These are phyloP conservation scores for Zancudomyces culisetae DNA, from an alignment of 371 early-diverging fungal species.

Conservation along the genomic window DNA sequence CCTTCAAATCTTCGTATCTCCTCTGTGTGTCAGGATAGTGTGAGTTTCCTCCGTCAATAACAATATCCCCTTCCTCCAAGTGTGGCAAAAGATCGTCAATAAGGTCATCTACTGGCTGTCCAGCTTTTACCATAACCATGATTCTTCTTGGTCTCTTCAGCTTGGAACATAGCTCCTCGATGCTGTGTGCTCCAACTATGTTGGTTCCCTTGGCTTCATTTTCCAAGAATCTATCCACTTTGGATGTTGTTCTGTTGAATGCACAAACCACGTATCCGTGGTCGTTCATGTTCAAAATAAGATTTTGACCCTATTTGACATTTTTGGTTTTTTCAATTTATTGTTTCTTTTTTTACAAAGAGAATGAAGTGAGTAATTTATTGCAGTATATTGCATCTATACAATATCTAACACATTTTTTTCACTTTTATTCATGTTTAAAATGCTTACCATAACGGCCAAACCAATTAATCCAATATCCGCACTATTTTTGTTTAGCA, in stretches of 20 bases:
- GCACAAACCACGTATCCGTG: constrained; percentile 86
- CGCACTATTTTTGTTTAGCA: constrained; percentile 23
- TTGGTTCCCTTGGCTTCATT: constrained; percentile 94
- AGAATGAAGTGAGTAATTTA: no score
- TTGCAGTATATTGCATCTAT: background rate
- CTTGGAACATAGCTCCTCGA: constrained; percentile 80
- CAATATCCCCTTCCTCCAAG: constrained; percentile 83
- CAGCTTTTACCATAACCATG: constrained; percentile 96
- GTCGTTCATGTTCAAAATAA: constrained; percentile 96
- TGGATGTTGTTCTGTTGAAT: constrained; percentile 91
- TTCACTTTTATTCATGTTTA: background rate
- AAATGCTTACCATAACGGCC: constrained; percentile 86
- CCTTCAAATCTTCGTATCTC: constrained; percentile 65
- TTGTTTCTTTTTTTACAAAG: no score
- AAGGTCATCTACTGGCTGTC: constrained; percentile 87
- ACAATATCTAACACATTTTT: background rate
- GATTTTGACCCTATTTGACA: constrained; percentile 83
- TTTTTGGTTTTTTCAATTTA: background rate
- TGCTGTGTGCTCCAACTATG: constrained; percentile 79
- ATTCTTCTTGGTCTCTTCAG: constrained; percentile 90
- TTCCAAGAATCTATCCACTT: constrained; percentile 83
- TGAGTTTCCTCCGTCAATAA: constrained; percentile 99
- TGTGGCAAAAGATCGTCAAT: constrained; percentile 69
- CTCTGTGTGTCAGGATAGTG: constrained; percentile 95
- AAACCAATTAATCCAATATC: constrained; percentile 98